Percentiles rank a stretch among this genome's conserved stretches.
Evolutionary conservation across 2,329 filamentous ascomycete genomes (phyloP).

Genomic region (Septoria petroselini): DNA sequence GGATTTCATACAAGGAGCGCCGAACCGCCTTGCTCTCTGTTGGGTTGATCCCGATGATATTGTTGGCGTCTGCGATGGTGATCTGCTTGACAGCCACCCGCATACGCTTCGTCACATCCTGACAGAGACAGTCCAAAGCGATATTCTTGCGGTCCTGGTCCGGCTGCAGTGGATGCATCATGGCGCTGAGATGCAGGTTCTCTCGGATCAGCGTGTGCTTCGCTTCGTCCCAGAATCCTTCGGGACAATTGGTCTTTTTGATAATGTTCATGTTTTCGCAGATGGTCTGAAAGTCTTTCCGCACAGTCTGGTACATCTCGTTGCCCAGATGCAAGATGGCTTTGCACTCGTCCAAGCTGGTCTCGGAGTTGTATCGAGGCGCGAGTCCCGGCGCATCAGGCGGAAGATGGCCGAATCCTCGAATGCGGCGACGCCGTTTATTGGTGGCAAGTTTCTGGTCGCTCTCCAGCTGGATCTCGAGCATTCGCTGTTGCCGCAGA

Average conservation of each 20-base stretch:
- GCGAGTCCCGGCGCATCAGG: slow-evolving; percentile 62
- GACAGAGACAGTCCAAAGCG: slow-evolving; percentile 75
- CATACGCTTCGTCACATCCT: slow-evolving; percentile 77
- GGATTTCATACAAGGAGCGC: slow-evolving; percentile 62
- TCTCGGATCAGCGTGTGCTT: slow-evolving; percentile 66
- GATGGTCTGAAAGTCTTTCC: slow-evolving; percentile 66
- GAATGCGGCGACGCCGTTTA: slow-evolving; percentile 66
- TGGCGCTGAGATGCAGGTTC: slow-evolving; percentile 59
- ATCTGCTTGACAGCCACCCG: slow-evolving; percentile 63
- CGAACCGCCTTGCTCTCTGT: slow-evolving; percentile 65
- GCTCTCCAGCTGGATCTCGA: slow-evolving; percentile 46
- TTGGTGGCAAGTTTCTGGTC: slow-evolving; percentile 60
- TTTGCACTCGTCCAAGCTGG: slow-evolving; percentile 75
- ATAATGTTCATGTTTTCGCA: slow-evolving; percentile 64
- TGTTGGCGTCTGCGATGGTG: slow-evolving; percentile 72
- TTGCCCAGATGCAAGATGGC: slow-evolving; percentile 64
- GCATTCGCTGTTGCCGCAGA: slow-evolving; percentile 25
- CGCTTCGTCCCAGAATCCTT: slow-evolving; percentile 68
- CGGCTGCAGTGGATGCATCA: slow-evolving; percentile 56
- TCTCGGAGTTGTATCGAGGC: slow-evolving; percentile 76
- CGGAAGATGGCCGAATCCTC: slow-evolving; percentile 65
- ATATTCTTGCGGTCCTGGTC: slow-evolving; percentile 61
- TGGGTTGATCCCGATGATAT: slow-evolving; percentile 65
- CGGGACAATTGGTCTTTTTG: slow-evolving; percentile 73
- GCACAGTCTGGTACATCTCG: slow-evolving; percentile 60